Evolutionary conservation across 202 grass and related monocot species (phyloP).

Genomic region (Schoenoplectus tabernaemontani): DNA sequence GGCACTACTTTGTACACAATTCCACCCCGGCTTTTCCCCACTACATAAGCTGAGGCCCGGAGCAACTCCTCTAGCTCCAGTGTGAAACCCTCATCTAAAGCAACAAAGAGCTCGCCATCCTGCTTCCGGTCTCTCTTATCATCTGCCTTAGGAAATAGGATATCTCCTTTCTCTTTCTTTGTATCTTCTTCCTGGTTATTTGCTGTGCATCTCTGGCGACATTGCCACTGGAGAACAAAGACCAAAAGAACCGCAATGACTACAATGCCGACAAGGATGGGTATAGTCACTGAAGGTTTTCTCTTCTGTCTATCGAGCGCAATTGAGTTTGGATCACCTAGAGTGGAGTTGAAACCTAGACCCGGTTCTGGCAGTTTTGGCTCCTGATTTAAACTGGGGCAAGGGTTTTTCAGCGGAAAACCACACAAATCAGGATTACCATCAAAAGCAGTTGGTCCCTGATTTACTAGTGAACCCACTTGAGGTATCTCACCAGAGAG

Average conservation of each 20-base stretch:
- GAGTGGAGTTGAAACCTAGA: slow-evolving; percentile 23
- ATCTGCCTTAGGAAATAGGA: slow-evolving; percentile 29
- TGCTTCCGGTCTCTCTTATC: slow-evolving; percentile 50
- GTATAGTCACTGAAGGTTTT: slow-evolving; percentile 32
- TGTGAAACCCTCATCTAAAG: slow-evolving; percentile 74
- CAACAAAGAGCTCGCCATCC: slow-evolving; percentile 64
- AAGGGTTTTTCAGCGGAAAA: slow-evolving; percentile 70
- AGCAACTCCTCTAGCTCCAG: slow-evolving; percentile 92
- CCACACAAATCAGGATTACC: slow-evolving; percentile 69
- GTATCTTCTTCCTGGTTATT: slow-evolving; percentile 34
- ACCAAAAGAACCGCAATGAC: slow-evolving; percentile 35
- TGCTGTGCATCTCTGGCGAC: slow-evolving; percentile 33
- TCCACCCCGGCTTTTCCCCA: slow-evolving; percentile 85
- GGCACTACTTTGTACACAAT: slow-evolving; percentile 85
- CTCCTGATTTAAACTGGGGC: slow-evolving; percentile 30
- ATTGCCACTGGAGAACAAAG: slow-evolving; percentile 65
- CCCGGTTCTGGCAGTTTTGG: slow-evolving; percentile 42
- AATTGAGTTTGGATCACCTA: slow-evolving; percentile 21
- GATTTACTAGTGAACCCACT: slow-evolving; percentile 78
- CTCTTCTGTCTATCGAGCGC: slow-evolving; percentile 27
- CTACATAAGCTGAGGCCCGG: slow-evolving; percentile 66
- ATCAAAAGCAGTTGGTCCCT: slow-evolving; percentile 84
- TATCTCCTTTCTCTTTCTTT: slow-evolving; percentile 38
- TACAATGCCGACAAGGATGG: slow-evolving; percentile 46
- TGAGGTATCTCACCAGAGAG: slow-evolving; percentile 88